Base-by-base conservation (phyloP, 345 rosid genomes). In the Iberis pinnata region DNA sequence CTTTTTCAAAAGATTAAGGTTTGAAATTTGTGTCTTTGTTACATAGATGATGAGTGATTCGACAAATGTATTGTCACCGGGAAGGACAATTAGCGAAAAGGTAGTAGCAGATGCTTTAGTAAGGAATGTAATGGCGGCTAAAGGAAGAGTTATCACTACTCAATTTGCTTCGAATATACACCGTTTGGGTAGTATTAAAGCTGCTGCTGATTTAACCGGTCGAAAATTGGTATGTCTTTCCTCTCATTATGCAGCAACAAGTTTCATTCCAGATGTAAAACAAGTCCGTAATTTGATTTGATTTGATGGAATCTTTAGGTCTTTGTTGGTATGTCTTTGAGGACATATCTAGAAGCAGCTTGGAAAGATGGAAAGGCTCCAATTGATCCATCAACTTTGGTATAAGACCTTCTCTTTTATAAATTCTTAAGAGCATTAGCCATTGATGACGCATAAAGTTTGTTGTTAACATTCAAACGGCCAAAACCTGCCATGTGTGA, bases 291-390 rank as follows among this genome's bases (percentile, higher is more conserved):
- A n/a, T n/a, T n/a, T n/a, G n/a, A n/a, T n/a, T n/a, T n/a, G 27
- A 8, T 41, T 12, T 12, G 18, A 8, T 15, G 9, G 9, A 31
- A 11, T 31, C 35, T 31, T 11, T 75, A 84, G 96, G 90, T 85
- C 41, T 84, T 92, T 70, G 89, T 88, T 67, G 98, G 98, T 68
- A 92, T 92, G 98, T 88, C 98, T 25, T 73, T 88, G 49, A 83
- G 93, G 74, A 83, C 98, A 53, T 92, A 92, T 69, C 81, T 92
- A 27, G 96, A 92, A 60, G 95, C 95, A 36, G 98, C 98, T 69
- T 88, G 98, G 95, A 92, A 72, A 70, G 98, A 92, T 78, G 98
- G 98, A 67, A 82, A 84, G 76, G 92, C 96, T 45, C 86, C 93
- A 19, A 78, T 92, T 58, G 98, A 92, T 74, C 98, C 98, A 0